A percentile compares a stretch with the other conserved stretches of the same genome.
phyloP scores from a whole-genome alignment of 164 flowering plant genomes.

The Kingdonia uniflora region DNA sequence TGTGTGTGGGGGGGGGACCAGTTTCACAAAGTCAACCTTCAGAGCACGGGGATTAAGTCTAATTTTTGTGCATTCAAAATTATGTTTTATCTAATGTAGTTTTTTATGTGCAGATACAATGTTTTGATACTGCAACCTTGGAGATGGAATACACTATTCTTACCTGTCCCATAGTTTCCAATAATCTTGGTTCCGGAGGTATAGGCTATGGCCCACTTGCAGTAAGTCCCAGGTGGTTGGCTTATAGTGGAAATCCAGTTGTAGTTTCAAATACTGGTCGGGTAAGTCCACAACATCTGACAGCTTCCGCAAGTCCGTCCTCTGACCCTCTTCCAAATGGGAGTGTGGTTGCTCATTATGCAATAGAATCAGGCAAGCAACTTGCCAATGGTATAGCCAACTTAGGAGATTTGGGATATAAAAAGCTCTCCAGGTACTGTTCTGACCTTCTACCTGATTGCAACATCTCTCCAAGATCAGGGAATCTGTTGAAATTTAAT shows the following conservation, averaged over 20 bases:
- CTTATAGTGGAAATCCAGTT: conserved; percentile 43
- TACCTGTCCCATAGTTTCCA: conserved; percentile 42
- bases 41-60: too few relatives aligned
- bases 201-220: conserved; percentile 65
- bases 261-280: conserved; percentile 32
- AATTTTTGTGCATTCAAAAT: too few relatives aligned
- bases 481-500: conserved; percentile 27
- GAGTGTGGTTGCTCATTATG: conserved; percentile 48
- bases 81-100: neutral
- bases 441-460: conserved; percentile 60
- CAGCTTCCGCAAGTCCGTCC: conserved; percentile 35
- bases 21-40: too few relatives aligned
- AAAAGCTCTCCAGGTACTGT: conserved; percentile 45
- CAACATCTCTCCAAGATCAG: conserved; percentile 25
- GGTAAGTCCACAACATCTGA: conserved; percentile 40
- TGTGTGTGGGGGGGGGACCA: too few relatives aligned
- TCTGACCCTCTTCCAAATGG: conserved; percentile 45
- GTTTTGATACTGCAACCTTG: conserved; percentile 53
- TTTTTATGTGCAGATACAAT: conserved; percentile 41
- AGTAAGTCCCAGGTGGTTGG: conserved; percentile 65
- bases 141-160: conserved; percentile 48
- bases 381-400: conserved; percentile 47
- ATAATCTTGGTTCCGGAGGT: conserved; percentile 27
- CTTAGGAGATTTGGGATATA: conserved; percentile 57
- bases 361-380: conserved; percentile 57